phyloP scores from a whole-genome alignment of 108 stramenopile genomes.

The Cyclotella atomus region DNA sequence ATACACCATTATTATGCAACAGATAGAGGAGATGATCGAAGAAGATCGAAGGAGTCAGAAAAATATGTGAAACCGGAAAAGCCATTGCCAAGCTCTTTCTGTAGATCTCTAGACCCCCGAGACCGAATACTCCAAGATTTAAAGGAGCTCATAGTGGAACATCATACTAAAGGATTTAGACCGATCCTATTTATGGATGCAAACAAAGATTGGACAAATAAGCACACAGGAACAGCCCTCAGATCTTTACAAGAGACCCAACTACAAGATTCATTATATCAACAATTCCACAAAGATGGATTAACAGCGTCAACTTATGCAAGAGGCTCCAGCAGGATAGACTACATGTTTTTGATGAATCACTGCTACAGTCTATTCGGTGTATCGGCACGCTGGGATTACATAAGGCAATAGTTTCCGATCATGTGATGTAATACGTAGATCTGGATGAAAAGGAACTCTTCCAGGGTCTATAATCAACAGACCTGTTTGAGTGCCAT shows the following conservation, averaged over 20 bases:
- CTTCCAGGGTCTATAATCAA: neutral
- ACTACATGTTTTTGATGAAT: too few species aligned
- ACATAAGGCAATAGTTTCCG: neutral
- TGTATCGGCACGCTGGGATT: constrained; percentile 2
- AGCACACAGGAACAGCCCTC: neutral
- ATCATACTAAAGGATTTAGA: neutral
- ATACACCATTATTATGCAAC: neutral
- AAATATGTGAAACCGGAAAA: neutral
- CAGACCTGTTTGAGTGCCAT: neutral
- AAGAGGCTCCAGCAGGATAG: neutral
- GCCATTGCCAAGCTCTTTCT: neutral
- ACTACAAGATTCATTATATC: neutral
- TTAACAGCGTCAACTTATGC: neutral
- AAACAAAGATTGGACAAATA: constrained; percentile 3
- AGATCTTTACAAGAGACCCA: neutral
- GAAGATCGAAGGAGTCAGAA: neutral
- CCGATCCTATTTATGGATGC: constrained; percentile 1
- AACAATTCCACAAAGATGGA: neutral
- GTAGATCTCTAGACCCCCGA: neutral
- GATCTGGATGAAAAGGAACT: neutral
- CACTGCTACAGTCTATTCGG: too few species aligned
- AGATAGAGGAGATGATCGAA: neutral
- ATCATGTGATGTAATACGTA: neutral
- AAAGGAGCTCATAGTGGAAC: neutral
- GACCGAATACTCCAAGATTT: neutral